Base-by-base conservation (phyloP, 441 rosid species). In the Brassica balearica region DNA sequence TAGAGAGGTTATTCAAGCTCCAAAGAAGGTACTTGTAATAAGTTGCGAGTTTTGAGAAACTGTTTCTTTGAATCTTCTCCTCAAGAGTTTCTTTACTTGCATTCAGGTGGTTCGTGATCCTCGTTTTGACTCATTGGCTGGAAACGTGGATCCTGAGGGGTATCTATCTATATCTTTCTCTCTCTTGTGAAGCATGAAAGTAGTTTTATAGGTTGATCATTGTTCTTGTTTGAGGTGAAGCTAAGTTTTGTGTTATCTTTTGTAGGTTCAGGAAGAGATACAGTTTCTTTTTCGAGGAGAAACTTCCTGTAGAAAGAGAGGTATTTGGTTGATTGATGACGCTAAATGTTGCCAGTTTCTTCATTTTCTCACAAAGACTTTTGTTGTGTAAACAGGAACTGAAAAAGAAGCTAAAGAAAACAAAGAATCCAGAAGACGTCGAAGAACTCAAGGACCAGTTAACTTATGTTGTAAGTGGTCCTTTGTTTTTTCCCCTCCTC, bases 401-500 rank as follows among this genome's bases (percentile, higher is more conserved):
- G 17, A 51, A 5, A n/a, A 89, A 85, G 86, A 87, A 85, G 84
- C 76, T 90, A 23, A 88, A 86, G 87, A 85, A 88, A 74, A 60
- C 90, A 75, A 86, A 76, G 15, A 85, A 88, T 81, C 90, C 86
- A 1, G 73, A 82, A 71, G 92, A 66, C 60, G 51, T 86, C 65
- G 82, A 80, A 3, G 83, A 85, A 61, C 68, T 95, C 77, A 90
- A 86, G 82, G 71, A 78, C 68, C 85, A 15, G 12, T 74, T 91
- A 81, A 80, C 87, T 9, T 87, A 89, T 88, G 88, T 91, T 72
- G 97, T 93, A 84, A 89, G 99, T 77, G 73, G 17, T 78, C 71
- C 8, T 53, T 59, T 58, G 34, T 29, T 29, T 29, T 25, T 29
- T 29, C 17, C 6, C 3, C 14, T n/a, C 17, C 1, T 12, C 55